Evolutionary conservation across 1,139 yeast species (phyloP).

Genomic region (Waltiozyma sp.): DNA sequence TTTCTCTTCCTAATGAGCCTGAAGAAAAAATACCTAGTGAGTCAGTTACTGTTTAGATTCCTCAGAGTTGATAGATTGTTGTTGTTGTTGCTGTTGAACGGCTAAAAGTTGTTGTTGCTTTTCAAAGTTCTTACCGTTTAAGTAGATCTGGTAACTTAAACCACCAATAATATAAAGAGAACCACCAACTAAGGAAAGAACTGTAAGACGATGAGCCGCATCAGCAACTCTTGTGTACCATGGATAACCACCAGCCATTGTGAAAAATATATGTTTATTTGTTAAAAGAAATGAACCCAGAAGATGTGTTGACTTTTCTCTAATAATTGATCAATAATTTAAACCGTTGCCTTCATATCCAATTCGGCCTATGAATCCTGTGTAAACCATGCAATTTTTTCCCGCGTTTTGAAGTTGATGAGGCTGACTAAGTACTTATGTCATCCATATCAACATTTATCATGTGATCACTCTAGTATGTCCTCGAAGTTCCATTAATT

Average conservation of each 20-base stretch:
- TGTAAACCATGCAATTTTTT: background rate
- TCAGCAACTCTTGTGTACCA: slow-evolving; percentile 74
- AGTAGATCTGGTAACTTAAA: slow-evolving; percentile 49
- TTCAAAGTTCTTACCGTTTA: slow-evolving; percentile 40
- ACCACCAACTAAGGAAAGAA: slow-evolving; percentile 65
- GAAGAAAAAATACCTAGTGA: background rate
- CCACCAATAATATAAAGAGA: slow-evolving; percentile 51
- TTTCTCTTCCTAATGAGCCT: background rate
- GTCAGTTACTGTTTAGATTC: background rate
- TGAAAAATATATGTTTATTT: background rate
- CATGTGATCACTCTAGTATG: no score
- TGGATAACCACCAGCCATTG: slow-evolving; percentile 41
- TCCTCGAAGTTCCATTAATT: no score
- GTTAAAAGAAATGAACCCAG: background rate
- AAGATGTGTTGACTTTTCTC: background rate
- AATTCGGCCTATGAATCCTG: no score
- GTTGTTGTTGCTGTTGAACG: background rate
- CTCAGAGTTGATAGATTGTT: background rate
- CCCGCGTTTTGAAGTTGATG: background rate
- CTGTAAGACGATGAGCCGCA: slow-evolving; percentile 73
- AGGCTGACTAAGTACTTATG: background rate
- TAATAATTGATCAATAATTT: no score
- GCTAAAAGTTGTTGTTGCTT: slow-evolving; percentile 19
- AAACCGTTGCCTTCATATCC: no score
- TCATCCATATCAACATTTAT: no score